Base-by-base conservation (phyloP, 192 early-diverging fungal species). In the Cetraspora pellucida region DNA sequence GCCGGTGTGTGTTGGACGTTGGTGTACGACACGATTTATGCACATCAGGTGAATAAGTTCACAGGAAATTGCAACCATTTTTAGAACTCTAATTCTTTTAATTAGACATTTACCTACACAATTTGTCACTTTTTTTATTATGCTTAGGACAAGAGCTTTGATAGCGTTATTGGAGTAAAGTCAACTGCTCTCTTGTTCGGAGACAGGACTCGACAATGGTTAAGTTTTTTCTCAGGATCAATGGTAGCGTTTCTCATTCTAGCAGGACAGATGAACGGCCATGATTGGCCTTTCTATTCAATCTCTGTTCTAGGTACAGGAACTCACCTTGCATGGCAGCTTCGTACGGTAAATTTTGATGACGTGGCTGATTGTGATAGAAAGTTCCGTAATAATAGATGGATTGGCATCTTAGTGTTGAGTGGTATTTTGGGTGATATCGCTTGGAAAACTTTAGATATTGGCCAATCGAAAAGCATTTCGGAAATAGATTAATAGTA, bases 11-110 rank as follows among this genome's bases (percentile, higher is more conserved):
- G 89, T 43, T 98, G 97, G 97, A 98, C 97, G 7, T 84, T 98
- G 9, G 90, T 95, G 8, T 98, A 97, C 82, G 97, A 98, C 81
- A 97, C 96, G 8, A 95, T 98, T 72, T 98, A 98, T 72, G 97
- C 96, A 19, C 92, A 98, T 63, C 97, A 98, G 80, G 84, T 88
- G 16, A 75, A 8, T n/a, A 74, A 11, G 72, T 73, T n/a, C 5
- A 64, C 23, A 2, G 19, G 8, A n/a, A 37, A 7, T 37, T 37
- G 37, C 37, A 7, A 37, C 7, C 37, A 37, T 37, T 37, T 1
- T 37, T 37, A 37, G 37, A 37, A 37, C 4, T 7, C 3, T 37
- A 7, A 37, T 37, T 37, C 7, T 37, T 37, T 37, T 44, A 47
- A 2, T 25, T 17, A 55, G 3, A 3, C 55, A n/a, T 28, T 50